A percentile compares a stretch with the other conserved stretches of the same genome.
Evolutionary conservation across 768 basidiomycete genomes (phyloP).

Genomic region (Stropharia rugosoannulata): DNA sequence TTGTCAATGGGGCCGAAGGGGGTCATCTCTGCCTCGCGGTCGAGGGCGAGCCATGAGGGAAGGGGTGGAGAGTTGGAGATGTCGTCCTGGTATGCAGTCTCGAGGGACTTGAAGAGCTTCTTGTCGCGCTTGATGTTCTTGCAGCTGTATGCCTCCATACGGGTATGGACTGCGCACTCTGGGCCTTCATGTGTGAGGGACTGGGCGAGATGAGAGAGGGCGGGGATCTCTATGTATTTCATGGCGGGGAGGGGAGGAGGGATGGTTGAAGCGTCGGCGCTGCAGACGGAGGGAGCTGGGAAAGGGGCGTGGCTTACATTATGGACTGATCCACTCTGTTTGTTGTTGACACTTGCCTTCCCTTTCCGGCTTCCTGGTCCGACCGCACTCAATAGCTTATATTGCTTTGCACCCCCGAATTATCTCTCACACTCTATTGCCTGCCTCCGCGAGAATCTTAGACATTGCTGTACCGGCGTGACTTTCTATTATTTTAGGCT

Average conservation of each 20-base stretch:
- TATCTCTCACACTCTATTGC: too few relatives aligned
- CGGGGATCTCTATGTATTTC: constrained; percentile 91
- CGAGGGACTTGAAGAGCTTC: constrained; percentile 92
- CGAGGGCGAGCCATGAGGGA: constrained; percentile 74
- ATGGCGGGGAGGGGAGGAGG: constrained; percentile 41
- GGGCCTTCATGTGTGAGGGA: constrained; percentile 83
- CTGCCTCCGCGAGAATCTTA: too few relatives aligned
- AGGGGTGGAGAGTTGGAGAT: constrained; percentile 82
- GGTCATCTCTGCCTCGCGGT: constrained; percentile 71
- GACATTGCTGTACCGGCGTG: too few relatives aligned
- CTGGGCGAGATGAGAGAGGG: constrained; percentile 72
- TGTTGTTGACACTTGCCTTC: neutral
- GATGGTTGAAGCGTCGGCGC: constrained; percentile 3
- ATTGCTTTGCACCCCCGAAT: too few relatives aligned
- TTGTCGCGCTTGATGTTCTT: constrained; percentile 98
- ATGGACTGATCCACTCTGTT: constrained; percentile 1
- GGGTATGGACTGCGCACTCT: constrained; percentile 86
- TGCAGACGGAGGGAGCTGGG: neutral
- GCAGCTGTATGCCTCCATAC: constrained; percentile 96
- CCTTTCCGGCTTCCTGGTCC: neutral
- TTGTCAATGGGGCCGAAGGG: constrained; percentile 92
- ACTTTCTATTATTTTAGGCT: too few relatives aligned
- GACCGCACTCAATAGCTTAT: neutral
- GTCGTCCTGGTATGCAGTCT: constrained; percentile 81
- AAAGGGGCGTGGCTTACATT: constrained; percentile 14